Evolutionary conservation across 306 rosid species (phyloP).

Genomic region (Castanospermum australe): DNA sequence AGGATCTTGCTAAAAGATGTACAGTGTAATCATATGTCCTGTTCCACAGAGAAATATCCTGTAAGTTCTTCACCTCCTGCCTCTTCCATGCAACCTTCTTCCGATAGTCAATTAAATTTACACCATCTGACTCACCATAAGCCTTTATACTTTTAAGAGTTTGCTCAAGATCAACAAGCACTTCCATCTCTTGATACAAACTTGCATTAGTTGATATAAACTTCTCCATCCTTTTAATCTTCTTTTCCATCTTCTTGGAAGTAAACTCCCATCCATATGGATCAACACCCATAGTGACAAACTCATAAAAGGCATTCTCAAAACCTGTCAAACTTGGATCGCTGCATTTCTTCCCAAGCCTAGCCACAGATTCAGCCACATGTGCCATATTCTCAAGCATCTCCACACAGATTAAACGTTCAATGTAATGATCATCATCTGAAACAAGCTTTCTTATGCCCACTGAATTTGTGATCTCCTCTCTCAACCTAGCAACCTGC

Average conservation of each 20-base stretch:
- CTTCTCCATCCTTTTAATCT: conserved; percentile 83
- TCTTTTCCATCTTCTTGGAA: conserved; percentile 81
- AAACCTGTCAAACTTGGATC: conserved; percentile 72
- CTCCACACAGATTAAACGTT: conserved; percentile 70
- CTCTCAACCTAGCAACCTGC: conserved; percentile 61
- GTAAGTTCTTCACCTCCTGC: conserved; percentile 71
- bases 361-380: conserved; percentile 84
- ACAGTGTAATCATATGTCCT: conserved; percentile 79
- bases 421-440: conserved; percentile 66
- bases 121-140: conserved; percentile 44
- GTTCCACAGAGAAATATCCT: conserved; percentile 84
- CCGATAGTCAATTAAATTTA: conserved; percentile 63
- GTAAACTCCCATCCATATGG: conserved; percentile 75
- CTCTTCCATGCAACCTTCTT: conserved; percentile 79
- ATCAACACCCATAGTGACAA: conserved; percentile 54
- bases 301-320: conserved; percentile 56
- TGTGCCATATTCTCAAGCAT: conserved; percentile 69
- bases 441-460: conserved; percentile 85
- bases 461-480: conserved; percentile 63
- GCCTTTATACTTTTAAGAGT: conserved; percentile 67
- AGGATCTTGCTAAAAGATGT: conserved; percentile 74
- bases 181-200: conserved; percentile 88
- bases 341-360: conserved; percentile 85
- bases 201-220: conserved; percentile 70
- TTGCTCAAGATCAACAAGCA: conserved; percentile 82